phyloP scores from a whole-genome alignment of 345 rosid species.

The Diplotaxis tenuifolia region DNA sequence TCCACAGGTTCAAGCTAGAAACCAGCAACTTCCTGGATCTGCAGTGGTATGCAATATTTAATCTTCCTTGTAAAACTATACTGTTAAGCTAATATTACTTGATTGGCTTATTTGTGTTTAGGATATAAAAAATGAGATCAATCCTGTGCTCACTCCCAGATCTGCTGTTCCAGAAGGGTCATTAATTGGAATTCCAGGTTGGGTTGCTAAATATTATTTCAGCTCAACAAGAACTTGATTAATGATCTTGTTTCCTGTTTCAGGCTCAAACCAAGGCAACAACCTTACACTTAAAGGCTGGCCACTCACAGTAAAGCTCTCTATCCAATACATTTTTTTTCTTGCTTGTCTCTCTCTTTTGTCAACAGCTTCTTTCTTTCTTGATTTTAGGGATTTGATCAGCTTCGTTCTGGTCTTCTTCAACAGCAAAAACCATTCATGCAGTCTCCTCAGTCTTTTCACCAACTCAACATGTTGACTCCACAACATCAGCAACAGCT shows the following conservation, averaged over 20 bases:
- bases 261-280: slow-evolving; percentile 91
- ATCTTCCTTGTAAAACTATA: slow-evolving; percentile 1
- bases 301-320: slow-evolving; percentile 89
- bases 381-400: slow-evolving; percentile 64
- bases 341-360: background rate
- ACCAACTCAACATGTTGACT: slow-evolving; percentile 83
- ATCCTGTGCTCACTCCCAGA: slow-evolving; percentile 83
- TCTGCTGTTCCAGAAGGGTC: slow-evolving; percentile 87
- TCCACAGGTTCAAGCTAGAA: slow-evolving; percentile 82
- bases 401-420: slow-evolving; percentile 66
- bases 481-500: slow-evolving; percentile 98
- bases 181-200: slow-evolving; percentile 90
- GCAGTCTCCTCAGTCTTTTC: slow-evolving; percentile 86
- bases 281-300: slow-evolving; percentile 93
- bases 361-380: slow-evolving; percentile 20
- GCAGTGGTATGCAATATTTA: slow-evolving; percentile 55
- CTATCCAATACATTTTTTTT: background rate
- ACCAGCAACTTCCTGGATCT: slow-evolving; percentile 78
- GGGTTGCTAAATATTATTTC: slow-evolving; percentile 20
- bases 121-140: slow-evolving; percentile 91
- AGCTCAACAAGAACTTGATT: background rate
- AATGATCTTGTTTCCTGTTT: slow-evolving; percentile 28
- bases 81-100: slow-evolving; percentile 9
- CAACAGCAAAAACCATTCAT: slow-evolving; percentile 86
- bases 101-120: slow-evolving; percentile 44